phyloP scores from a whole-genome alignment of 2,329 filamentous ascomycete species.

The Dothidotthia symphoricarpi region DNA sequence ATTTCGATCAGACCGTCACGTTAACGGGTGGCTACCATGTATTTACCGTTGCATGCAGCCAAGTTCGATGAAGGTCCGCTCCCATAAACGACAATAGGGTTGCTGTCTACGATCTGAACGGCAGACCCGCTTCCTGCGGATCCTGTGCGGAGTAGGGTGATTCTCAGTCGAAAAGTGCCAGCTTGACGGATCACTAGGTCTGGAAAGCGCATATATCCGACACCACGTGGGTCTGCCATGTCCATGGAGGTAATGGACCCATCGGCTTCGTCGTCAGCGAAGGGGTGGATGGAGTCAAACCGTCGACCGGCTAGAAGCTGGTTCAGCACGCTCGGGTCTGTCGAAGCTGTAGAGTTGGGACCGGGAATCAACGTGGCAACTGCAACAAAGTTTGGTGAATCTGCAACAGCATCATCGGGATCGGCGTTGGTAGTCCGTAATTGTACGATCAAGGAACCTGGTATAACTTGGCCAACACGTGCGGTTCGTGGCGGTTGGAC shows the following conservation, averaged over 20 bases:
- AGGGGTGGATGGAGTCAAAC: constrained; percentile 38
- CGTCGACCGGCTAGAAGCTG: constrained; percentile 31
- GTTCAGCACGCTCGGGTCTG: constrained; percentile 33
- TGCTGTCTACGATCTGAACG: constrained; percentile 37
- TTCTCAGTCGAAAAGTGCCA: constrained; percentile 40
- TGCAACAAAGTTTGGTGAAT: constrained; percentile 36
- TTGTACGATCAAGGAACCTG: constrained; percentile 36
- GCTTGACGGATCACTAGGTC: constrained; percentile 38
- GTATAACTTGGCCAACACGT: constrained; percentile 32
- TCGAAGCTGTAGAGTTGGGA: constrained; percentile 25
- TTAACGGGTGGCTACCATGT: constrained; percentile 33
- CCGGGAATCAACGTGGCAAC: constrained; percentile 35
- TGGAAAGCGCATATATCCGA: constrained; percentile 42
- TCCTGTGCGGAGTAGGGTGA: constrained; percentile 37
- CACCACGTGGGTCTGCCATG: constrained; percentile 35
- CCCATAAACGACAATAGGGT: constrained; percentile 34
- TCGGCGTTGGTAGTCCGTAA: constrained; percentile 33
- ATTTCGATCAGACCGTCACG: not conserved
- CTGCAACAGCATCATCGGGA: constrained; percentile 32
- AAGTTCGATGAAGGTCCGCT: constrained; percentile 17
- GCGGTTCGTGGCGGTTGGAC: constrained; percentile 39
- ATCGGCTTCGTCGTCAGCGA: constrained; percentile 39
- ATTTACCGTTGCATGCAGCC: constrained; percentile 35
- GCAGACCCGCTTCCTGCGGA: constrained; percentile 27
- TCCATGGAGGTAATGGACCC: constrained; percentile 39